A percentile compares a stretch with the other conserved stretches of the same genome.
Evolutionary conservation across 1,284 basidiomycete species (phyloP).

Genomic region (Heterobasidion irregulare): DNA sequence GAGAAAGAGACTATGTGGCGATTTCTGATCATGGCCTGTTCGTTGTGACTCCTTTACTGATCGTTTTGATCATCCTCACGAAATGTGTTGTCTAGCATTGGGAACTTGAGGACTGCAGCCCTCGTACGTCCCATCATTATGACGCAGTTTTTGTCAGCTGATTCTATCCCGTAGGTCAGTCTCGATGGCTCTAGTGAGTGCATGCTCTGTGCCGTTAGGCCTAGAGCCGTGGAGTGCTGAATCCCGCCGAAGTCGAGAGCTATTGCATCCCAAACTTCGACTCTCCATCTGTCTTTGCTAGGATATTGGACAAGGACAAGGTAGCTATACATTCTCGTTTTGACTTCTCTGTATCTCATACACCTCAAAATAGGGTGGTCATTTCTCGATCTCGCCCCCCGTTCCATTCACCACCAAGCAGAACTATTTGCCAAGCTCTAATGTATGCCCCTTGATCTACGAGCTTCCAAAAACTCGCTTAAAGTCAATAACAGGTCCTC

Average conservation of each 20-base stretch:
- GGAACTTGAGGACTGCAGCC: slow-evolving; percentile 76
- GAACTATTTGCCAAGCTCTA: slow-evolving; percentile 82
- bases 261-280: slow-evolving; percentile 93
- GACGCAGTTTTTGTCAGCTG: neutral
- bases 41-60: slow-evolving; percentile 15
- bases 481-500: slow-evolving; percentile 39
- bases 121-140: slow-evolving; percentile 30
- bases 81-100: slow-evolving; percentile 41
- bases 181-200: slow-evolving; percentile 69
- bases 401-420: slow-evolving; percentile 70
- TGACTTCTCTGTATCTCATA: neutral
- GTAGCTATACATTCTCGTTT: slow-evolving; percentile 15
- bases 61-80: neutral
- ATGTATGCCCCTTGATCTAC: slow-evolving; percentile 36
- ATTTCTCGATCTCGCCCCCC: slow-evolving; percentile 78
- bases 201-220: neutral
- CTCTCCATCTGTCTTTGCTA: slow-evolving; percentile 84
- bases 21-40: slow-evolving; percentile 70
- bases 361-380: slow-evolving; percentile 58
- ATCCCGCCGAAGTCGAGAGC: slow-evolving; percentile 56
- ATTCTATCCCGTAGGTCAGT: slow-evolving; percentile 40
- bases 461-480: neutral
- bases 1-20: slow-evolving; percentile 43
- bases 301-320: slow-evolving; percentile 81
- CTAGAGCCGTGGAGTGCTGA: neutral